Evolutionary conservation across 371 early-diverging fungal genomes (phyloP), one percentile per base, ranked within the genome.

Genomic region (Blastocladiella emersonii): DNA sequence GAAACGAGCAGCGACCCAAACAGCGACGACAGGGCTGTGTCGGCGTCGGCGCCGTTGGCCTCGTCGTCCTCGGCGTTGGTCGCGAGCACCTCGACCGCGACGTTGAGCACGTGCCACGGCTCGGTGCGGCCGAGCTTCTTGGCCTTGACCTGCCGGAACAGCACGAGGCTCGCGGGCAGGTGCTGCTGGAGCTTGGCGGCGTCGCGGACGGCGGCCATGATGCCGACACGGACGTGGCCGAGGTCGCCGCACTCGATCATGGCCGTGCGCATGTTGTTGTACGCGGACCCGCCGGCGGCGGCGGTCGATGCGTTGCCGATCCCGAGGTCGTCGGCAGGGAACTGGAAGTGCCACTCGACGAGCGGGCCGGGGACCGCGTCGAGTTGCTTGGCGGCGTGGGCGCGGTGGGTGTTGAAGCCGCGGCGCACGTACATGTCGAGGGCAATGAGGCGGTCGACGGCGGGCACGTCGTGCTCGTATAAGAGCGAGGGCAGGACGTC

Each of bases 401-500:
- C 70, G 51, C 90, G 86, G 79, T 94, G 95, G 43, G 94, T 93
- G 72, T 95, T 93, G 86, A 94, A 93, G 12, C 94, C 87, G 64
- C 91, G 93, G 64, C 93, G 87, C 63, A 91, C 88, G 77, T 98
- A 98, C 27, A 92, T 91, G 80, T 95, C 93, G 34, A 95, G 76
- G 27, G 98, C 94, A 17, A 91, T 89, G 67, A 92, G 75, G 17
- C 88, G 82, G 15, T 25, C 27, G 21, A 30, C 13, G 30, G 53
- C 12, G 41, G 77, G 76, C 65, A 90, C 85, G 35, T 72, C 74
- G 69, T 94, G 86, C n/a, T 19, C 23, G 72, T 89, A 92, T 74
- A 98, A 92, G 82, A 98, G 95, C 68, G 81, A 78, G 68, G 91
- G 92, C 67, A 98, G 76, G 34, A 96, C 92, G 69, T 98, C 98